Base-by-base conservation (phyloP, 2,329 filamentous ascomycete genomes). In the Remersonia thermophila region DNA sequence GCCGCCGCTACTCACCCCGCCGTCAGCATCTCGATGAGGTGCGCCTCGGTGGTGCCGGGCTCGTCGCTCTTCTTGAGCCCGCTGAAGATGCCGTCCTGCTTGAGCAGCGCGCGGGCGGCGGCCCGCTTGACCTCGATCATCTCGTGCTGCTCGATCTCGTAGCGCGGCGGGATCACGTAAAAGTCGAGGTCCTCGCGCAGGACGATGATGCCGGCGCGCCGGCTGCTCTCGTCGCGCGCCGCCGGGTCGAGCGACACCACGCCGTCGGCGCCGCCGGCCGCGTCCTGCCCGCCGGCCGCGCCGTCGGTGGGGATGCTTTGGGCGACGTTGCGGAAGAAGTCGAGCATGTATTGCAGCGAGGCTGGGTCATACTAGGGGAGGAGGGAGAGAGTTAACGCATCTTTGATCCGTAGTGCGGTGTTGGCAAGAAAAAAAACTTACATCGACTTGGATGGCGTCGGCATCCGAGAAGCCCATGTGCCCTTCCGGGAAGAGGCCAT, bases 11-110 rank as follows among this genome's bases (percentile, higher is more conserved):
- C 80, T 62, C 69, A 96, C 89, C 89, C 91, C 55, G 91, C 91
- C 37, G 91, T 98, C 60, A 98, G 63, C 91, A 98, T 98, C 66
- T 98, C 91, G 52, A 98, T 98, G 27, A 98, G 69, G 66, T 98
- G 91, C 49, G 94, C 91, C 61, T 98, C 91, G 0, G 91, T 98
- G 13, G 89, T 95, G 14, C 91, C 91, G 13, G 83, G 80, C 61
- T 98, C 91, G 49, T 98, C 87, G 51, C 89, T 96, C 56, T 89
- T 85, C 59, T 91, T 82, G 32, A 98, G 65, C 0, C 91, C 91
- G 3, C 87, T 94, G 57, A 98, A 98, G 50, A 98, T 98, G 32
- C 91, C 91, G 50, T 87, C 77, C 58, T 98, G 91, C 54, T 76
- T 74, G 48, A 95, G 69, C 46, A 98, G 61, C n/a, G 85, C 83